Evolutionary conservation across 176 grass and related monocot genomes (phyloP), one percentile per base, ranked within the genome.

Genomic region (Carex kokanica): DNA sequence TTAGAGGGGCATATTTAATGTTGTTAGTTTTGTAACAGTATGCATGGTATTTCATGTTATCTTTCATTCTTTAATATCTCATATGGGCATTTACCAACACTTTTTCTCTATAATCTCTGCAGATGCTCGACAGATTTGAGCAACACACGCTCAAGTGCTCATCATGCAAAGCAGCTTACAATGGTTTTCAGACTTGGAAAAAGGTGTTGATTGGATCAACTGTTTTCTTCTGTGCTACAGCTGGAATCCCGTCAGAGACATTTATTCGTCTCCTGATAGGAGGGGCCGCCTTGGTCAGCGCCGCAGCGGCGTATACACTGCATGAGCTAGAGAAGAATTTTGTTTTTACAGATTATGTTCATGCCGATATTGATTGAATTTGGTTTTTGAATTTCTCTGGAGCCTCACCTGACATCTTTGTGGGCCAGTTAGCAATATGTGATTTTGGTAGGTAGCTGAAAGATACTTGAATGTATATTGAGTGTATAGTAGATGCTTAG

Each of bases 81-180:
- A 34, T 43, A 36, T 60, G 47, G 82, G 43, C 79, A 81, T 18
- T 70, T 6, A 6, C 80, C 32, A 86, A 29, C 57, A 70, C 1
- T 49, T 83, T 5, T 83, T 63, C 11, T 49, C 61, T 8, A 54
- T 64, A 53, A 66, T 27, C 20, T 90, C 11, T 85, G 62, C 27
- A 98, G 95, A 98, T 98, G 95, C 80, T 98, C 2, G 95, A 98
- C 84, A 90, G 95, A 90, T 98, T 75, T 68, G 92, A 98, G 80
- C 95, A 98, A 75, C 95, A 98, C 84, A 98, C 95, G 11, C 72
- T 93, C 18, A 95, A 93, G 78, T 98, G 95, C 74, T 98, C 90
- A 1, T 98, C 95, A 34, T 98, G 95, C 90, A 98, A 87, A 88
- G 91, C 81, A 66, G 95, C 95, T 32, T 84, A 91, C 60, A 60